These are phyloP conservation scores for Narthecium ossifragum DNA, from an alignment of 106 monocot species.

Conservation along the genomic window DNA sequence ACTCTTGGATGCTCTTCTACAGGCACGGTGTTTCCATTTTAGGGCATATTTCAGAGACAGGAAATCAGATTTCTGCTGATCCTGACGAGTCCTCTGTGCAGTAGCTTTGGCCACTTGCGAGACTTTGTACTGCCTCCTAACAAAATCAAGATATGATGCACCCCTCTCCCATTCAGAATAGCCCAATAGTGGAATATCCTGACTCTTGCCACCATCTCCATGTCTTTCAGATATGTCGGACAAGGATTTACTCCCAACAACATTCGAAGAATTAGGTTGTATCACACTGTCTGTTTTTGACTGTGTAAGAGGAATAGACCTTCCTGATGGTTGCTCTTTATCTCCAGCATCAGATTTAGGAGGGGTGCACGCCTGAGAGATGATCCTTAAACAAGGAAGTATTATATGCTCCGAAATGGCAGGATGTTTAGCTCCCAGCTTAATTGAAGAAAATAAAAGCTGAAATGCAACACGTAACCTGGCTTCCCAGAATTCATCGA, in stretches of 20 bases:
- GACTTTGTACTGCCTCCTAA: constrained; percentile 86
- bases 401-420: constrained; percentile 94
- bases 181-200: constrained; percentile 71
- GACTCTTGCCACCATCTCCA: constrained; percentile 42
- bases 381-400: constrained; percentile 95
- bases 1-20: constrained; percentile 46
- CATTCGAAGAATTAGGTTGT: constrained; percentile 19
- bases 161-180: constrained; percentile 97
- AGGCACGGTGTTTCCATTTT: constrained; percentile 78
- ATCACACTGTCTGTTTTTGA: constrained; percentile 39
- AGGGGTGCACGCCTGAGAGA: constrained; percentile 97
- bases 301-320: constrained; percentile 26
- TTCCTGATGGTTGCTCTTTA: constrained; percentile 52
- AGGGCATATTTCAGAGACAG: constrained; percentile 86
- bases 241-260: constrained; percentile 29
- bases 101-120: constrained; percentile 56
- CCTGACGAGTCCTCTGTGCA: constrained; percentile 54
- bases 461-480: constrained; percentile 92
- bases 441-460: constrained; percentile 91
- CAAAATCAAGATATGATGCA: constrained; percentile 98
- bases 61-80: constrained; percentile 64
- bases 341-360: constrained; percentile 69
- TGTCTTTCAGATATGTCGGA: constrained; percentile 46
- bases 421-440: constrained; percentile 88
- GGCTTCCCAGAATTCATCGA: constrained; percentile 96